phyloP scores from a whole-genome alignment of 768 basidiomycete genomes.

The Suillus subaureus region DNA sequence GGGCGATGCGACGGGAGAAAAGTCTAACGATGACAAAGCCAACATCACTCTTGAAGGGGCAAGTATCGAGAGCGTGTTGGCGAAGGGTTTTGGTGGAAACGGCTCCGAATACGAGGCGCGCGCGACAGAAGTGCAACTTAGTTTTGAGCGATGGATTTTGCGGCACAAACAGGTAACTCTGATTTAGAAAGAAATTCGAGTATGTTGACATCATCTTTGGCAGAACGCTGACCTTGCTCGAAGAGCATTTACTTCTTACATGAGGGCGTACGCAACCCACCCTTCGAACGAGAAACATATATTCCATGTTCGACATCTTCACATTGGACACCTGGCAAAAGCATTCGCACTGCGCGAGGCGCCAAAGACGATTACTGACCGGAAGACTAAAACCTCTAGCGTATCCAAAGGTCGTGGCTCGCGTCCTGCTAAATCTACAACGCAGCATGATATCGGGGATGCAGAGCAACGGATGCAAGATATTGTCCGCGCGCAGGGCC shows the following conservation, averaged over 20 bases:
- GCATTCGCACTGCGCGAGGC: too few species aligned
- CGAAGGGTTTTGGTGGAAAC: conserved; percentile 84
- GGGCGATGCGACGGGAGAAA: conserved; percentile 39
- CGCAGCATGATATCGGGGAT: too few species aligned
- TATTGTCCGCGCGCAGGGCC: too few species aligned
- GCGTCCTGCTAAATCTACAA: too few species aligned
- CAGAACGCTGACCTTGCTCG: conserved; percentile 81
- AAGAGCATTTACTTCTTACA: conserved; percentile 87
- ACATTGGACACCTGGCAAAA: too few species aligned
- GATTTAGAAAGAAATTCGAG: conserved; percentile 8
- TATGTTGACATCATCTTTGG: conserved; percentile 5
- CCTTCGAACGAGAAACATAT: conserved; percentile 94
- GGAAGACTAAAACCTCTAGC: too few species aligned
- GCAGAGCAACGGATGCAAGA: too few species aligned
- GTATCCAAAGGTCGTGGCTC: too few species aligned
- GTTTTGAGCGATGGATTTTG: conserved; percentile 94
- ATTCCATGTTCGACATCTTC: conserved; percentile 61
- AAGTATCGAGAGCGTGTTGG: conserved; percentile 69
- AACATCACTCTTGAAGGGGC: conserved; percentile 59
- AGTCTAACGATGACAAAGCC: conserved; percentile 25
- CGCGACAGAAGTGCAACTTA: conserved; percentile 94
- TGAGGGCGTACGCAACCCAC: conserved; percentile 97
- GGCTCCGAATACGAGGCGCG: conserved; percentile 80
- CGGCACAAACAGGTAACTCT: conserved; percentile 60
- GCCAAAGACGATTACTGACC: too few species aligned